Evolutionary conservation across 169 alveolate genomes (phyloP).

Genomic region (Eimeria praecox): DNA sequence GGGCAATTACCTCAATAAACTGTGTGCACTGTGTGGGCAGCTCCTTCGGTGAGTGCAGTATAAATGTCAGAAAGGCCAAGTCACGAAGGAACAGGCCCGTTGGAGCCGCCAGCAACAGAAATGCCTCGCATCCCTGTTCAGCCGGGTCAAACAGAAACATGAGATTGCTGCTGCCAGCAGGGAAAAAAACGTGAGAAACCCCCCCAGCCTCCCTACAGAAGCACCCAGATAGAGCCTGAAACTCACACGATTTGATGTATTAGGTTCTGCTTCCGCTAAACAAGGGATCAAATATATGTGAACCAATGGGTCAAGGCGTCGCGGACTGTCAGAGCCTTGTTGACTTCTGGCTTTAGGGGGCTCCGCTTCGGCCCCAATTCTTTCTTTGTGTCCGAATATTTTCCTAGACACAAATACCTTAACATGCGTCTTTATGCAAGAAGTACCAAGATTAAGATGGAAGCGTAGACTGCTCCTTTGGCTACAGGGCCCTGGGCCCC

Average conservation of each 20-base stretch:
- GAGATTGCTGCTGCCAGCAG: neutral
- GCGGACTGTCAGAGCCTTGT: constrained; percentile 22
- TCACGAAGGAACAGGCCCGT: neutral
- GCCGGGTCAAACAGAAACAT: neutral
- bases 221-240: neutral
- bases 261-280: neutral
- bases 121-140: neutral
- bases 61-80: neutral
- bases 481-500: constrained; percentile 79
- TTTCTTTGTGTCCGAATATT: neutral
- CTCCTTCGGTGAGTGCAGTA: neutral
- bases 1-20: no score
- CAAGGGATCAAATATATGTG: neutral
- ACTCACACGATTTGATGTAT: neutral
- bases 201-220: neutral
- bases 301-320: constrained; percentile 27
- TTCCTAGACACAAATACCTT: neutral
- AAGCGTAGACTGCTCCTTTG: constrained; percentile 2
- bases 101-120: neutral
- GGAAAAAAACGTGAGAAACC: neutral
- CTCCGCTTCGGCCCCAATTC: constrained; percentile 18
- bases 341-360: neutral
- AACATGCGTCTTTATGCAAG: neutral
- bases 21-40: neutral
- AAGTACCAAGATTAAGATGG: neutral